A percentile compares a stretch with the other conserved stretches of the same genome.
These are phyloP conservation scores for Debaryomyces robertsiae DNA, from an alignment of 1,139 yeast species.

Conservation along the genomic window DNA sequence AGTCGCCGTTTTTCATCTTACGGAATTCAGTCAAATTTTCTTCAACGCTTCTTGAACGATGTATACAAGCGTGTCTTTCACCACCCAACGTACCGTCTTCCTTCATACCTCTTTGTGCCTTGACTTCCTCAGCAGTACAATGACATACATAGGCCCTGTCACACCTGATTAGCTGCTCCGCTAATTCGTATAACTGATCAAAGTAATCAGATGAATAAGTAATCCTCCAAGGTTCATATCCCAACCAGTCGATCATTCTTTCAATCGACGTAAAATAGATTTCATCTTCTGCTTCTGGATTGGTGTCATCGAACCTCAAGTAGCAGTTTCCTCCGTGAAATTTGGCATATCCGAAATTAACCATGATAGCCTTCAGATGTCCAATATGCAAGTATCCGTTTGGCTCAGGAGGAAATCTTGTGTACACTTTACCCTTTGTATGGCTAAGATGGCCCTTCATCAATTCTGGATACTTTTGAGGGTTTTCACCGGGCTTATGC, in stretches of 20 bases:
- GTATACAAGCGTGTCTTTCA: constrained; percentile 78
- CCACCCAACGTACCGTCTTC: constrained; percentile 95
- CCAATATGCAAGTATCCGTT: constrained; percentile 97
- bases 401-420: constrained; percentile 99
- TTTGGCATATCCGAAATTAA: constrained; percentile 92
- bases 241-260: constrained; percentile 89
- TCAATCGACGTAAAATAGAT: constrained; percentile 81
- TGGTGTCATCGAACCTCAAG: constrained; percentile 94
- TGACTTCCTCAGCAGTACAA: constrained; percentile 90
- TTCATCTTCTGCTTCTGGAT: constrained; percentile 98
- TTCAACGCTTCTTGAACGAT: constrained; percentile 70
- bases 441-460: constrained; percentile 76
- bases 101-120: constrained; percentile 83
- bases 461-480: constrained; percentile 83
- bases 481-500: constrained; percentile 94
- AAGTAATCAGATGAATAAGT: constrained; percentile 97
- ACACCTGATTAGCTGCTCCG: constrained; percentile 70
- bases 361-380: constrained; percentile 96
- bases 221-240: constrained; percentile 88
- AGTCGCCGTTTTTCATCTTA: constrained; percentile 87
- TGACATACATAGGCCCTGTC: constrained; percentile 90
- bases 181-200: constrained; percentile 81
- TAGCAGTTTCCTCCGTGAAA: constrained; percentile 84
- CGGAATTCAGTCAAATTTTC: constrained; percentile 80
- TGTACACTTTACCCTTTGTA: constrained; percentile 80